These are phyloP conservation scores for Phytophthora parvispora DNA, from an alignment of 352 stramenopile species.

Conservation along the genomic window DNA sequence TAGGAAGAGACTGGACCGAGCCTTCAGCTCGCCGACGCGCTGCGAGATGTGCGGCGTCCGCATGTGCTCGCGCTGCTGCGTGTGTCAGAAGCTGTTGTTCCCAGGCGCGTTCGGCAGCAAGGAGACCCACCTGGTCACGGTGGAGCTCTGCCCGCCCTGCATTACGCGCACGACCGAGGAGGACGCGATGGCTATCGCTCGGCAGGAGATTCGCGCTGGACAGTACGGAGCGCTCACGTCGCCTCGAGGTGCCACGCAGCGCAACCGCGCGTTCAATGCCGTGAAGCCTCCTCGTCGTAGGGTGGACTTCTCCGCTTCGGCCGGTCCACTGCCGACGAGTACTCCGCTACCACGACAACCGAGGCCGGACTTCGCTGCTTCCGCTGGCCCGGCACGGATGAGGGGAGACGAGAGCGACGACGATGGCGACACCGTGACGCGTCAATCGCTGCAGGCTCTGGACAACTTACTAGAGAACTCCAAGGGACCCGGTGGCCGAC, in stretches of 20 bases:
- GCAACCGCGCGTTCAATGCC: conserved; percentile 15
- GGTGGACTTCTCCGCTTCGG: conserved; percentile 26
- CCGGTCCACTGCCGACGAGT: conserved; percentile 13
- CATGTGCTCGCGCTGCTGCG: conserved; percentile 38
- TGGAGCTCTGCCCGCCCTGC: conserved; percentile 37
- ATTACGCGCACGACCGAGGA: conserved; percentile 28
- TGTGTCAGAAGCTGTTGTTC: conserved; percentile 37
- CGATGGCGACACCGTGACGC: conserved; percentile 9
- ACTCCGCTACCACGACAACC: conserved; percentile 5
- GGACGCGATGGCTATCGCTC: conserved; percentile 30
- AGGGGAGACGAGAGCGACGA: conserved; percentile 1
- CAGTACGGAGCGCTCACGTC: conserved; percentile 38
- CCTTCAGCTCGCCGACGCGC: conserved; percentile 27
- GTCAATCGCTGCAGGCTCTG: conserved; percentile 25
- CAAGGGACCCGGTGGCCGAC: conserved; percentile 1
- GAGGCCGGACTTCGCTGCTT: conserved; percentile 26
- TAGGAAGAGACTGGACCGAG: conserved; percentile 14
- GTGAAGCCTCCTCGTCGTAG: conserved; percentile 7
- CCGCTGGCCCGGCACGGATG: conserved; percentile 6
- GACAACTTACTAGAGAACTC: conserved; percentile 22
- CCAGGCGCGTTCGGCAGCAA: conserved; percentile 26
- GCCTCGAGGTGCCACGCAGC: conserved; percentile 10
- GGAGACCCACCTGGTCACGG: conserved; percentile 23
- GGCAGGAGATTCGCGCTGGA: conserved; percentile 43
- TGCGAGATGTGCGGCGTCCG: conserved; percentile 43